Base-by-base conservation (phyloP, 768 basidiomycete genomes). In the Phlebiopsis flavidoalba region DNA sequence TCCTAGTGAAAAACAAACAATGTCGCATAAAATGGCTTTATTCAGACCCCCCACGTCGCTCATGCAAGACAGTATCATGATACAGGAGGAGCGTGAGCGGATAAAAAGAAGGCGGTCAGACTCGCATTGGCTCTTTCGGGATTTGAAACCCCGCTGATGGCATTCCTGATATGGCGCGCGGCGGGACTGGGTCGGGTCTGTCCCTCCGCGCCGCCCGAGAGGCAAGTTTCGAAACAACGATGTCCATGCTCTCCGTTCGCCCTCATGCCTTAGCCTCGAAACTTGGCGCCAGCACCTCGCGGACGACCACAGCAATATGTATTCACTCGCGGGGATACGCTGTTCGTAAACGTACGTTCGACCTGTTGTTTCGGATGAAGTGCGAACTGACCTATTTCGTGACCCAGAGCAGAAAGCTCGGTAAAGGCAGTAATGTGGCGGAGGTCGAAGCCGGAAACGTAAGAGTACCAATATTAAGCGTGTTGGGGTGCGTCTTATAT, bases 161-260 rank as follows among this genome's bases (percentile, higher is more conserved):
- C 14, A 8, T 43, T 19, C 37, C 48, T 19, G 8, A 37, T 37
- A 49, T 46, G 31, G 46, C 45, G 33, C 5, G 17, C 31, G 58
- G 22, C 17, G 43, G 15, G 45, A 48, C 47, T 45, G 24, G 22
- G 35, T 26, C 14, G 37, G n/a, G 54, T 24, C 37, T 36, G 54
- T 19, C 8, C 24, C 35, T 43, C 17, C 36, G 54, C 54, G 54
- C n/a, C 22, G 14, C 24, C 36, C 22, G 36, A 45, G 58, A 24
- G 43, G 43, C 22, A 21, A 22, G 51, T 60, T 60, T 49, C 51
- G 51, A 53, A n/a, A 52, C 59, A 37, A 57, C 58, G 36, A 60
- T 60, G 60, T 60, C 53, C 21, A n/a, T 60, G 24, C 22, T 60
- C 53, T 26, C 33, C n/a, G 35, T 45, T 48, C 57, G 57, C 14